Evolutionary conservation across 2,329 filamentous ascomycete species (phyloP), one percentile per base, ranked within the genome.

Genomic region (Fusarium illudens): DNA sequence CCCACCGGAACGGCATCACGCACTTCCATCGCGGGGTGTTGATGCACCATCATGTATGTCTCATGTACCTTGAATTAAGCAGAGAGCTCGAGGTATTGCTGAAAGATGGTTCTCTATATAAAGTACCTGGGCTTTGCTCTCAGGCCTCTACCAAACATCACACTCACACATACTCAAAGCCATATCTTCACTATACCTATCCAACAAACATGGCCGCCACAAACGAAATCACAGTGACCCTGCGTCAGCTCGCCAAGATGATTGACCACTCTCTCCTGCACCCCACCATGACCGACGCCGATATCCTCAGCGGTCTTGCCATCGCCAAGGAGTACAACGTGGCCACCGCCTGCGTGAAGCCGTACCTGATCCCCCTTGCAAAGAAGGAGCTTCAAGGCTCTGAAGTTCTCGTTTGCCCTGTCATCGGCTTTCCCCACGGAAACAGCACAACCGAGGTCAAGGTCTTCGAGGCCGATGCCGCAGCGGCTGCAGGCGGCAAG

Each of bases 181-280:
- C 20, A 30, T 22, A 29, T 25, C 13, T 8, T 32, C 11, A 54
- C 27, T 10, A 22, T 10, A n/a, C n/a, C n/a, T 11, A 6, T n/a
- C 12, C 19, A 25, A 25, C 53, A 57, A 44, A 36, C 30, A 49
- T 50, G 39, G 22, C 42, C n/a, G 9, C 25, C 4, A n/a, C 46
- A 27, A 52, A 52, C 37, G 34, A 59, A 1, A 60, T 84, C 65
- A 77, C 70, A 1, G 79, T 84, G n/a, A 81, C 82, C 19, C 73
- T 85, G 0, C 65, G 73, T 32, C 79, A 84, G 61, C 74, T 88
- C 55, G 84, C 85, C 65, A 84, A 84, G 67, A 80, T 81, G 76
- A 89, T 89, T 67, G 87, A 89, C 67, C 87, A 89, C 75, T 88
- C 86, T 12, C 82, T 90, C 15, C 80, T 89, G 1, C 86, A 89